phyloP scores from a whole-genome alignment of 768 basidiomycete genomes.

The Leccinum sublutescens region DNA sequence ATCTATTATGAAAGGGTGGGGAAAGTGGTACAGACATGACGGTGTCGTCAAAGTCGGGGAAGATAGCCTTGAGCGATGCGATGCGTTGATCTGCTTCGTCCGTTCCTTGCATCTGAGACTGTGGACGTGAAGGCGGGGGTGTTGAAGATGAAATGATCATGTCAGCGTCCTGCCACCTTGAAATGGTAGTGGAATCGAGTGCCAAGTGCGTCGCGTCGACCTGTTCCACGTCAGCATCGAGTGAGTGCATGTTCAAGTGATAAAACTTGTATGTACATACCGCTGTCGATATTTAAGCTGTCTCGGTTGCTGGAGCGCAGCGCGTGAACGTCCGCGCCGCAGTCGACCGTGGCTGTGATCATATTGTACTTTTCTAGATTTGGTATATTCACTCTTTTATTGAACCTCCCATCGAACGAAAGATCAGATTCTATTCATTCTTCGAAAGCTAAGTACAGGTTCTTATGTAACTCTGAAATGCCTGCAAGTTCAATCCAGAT shows the following conservation, averaged over 20 bases:
- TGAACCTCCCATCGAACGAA: too few relatives aligned
- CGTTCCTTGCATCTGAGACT: neutral
- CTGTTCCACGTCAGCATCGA: slow-evolving; percentile 1
- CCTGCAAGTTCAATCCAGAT: too few relatives aligned
- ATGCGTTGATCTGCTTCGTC: slow-evolving; percentile 45
- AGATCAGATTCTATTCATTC: too few relatives aligned
- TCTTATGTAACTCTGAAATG: too few relatives aligned
- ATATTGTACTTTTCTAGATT: neutral
- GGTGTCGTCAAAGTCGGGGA: slow-evolving; percentile 77
- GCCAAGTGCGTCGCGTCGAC: neutral
- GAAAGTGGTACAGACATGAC: slow-evolving; percentile 50
- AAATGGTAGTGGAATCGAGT: neutral
- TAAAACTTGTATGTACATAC: neutral
- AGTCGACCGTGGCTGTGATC: neutral
- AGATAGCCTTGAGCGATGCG: slow-evolving; percentile 60
- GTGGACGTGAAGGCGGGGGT: slow-evolving; percentile 9
- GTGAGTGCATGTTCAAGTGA: slow-evolving; percentile 7
- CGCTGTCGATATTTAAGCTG: neutral
- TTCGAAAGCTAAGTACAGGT: too few relatives aligned
- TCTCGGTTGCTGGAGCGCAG: neutral
- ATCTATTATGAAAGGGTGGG: neutral
- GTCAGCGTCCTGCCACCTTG: slow-evolving; percentile 1
- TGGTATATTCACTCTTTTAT: too few relatives aligned
- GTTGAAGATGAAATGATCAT: slow-evolving; percentile 22
- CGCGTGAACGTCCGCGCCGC: neutral